Conservation (phyloP, 2,329 filamentous ascomycete species). For the Xylariaceae sp. region DNA sequence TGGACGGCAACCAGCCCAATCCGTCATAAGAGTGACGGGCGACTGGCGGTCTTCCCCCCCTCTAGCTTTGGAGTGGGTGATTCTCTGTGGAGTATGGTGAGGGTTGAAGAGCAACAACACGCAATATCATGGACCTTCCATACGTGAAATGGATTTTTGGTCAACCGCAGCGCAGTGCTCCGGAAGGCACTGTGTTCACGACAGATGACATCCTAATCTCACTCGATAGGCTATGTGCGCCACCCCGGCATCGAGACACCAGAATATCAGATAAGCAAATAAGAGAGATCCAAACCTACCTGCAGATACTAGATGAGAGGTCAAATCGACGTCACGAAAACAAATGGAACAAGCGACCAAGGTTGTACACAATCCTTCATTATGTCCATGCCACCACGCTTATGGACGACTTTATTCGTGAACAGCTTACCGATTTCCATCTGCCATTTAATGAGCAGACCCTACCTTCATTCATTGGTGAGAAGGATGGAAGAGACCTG, state of each 20-base stretch:
- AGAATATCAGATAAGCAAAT: conserved; percentile 13
- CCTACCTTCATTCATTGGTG: conserved; percentile 8
- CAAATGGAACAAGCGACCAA: conserved; percentile 9
- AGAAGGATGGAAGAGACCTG: not conserved
- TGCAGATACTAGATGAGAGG: conserved; percentile 8
- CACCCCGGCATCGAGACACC: not conserved
- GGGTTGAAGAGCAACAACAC: too few relatives aligned
- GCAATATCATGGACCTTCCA: too few relatives aligned
- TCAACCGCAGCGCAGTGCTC: too few relatives aligned
- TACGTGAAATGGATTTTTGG: too few relatives aligned
- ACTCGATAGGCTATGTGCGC: not conserved
- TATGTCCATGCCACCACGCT: conserved; percentile 8
- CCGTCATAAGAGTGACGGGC: too few relatives aligned
- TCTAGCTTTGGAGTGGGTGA: too few relatives aligned
- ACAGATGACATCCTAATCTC: not conserved
- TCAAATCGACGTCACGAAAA: conserved; percentile 2
- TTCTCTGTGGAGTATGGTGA: too few relatives aligned
- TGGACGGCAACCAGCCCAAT: too few relatives aligned
- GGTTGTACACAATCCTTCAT: conserved; percentile 16
- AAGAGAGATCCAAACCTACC: conserved; percentile 6
- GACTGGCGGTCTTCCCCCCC: too few relatives aligned
- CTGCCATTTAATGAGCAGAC: conserved; percentile 18
- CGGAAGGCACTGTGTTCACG: not conserved
- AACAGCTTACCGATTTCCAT: conserved; percentile 13
- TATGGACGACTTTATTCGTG: conserved; percentile 14